Percentiles rank a stretch among this genome's conserved stretches.
These are phyloP conservation scores for Draba incana DNA, from an alignment of 345 rosid genomes.

Conservation along the genomic window DNA sequence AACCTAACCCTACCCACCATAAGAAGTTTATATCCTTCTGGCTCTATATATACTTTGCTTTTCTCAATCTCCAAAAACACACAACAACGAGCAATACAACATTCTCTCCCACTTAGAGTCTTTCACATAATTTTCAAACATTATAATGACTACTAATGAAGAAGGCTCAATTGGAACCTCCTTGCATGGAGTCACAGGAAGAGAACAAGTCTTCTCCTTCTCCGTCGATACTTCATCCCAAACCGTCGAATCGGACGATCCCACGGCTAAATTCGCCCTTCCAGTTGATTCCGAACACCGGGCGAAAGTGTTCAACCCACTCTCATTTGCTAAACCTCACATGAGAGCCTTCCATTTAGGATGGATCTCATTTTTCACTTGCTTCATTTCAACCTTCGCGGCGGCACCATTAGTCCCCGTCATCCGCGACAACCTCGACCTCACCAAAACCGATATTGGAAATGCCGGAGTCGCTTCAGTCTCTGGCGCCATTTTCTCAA, in stretches of 20 bases:
- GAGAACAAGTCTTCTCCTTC: slow-evolving; percentile 64
- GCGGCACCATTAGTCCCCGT: slow-evolving; percentile 85
- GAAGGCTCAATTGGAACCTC: slow-evolving; percentile 55
- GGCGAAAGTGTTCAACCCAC: slow-evolving; percentile 64
- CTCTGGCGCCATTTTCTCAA: slow-evolving; percentile 76
- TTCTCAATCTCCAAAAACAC: slow-evolving; percentile 31
- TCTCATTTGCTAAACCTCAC: slow-evolving; percentile 75
- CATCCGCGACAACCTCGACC: slow-evolving; percentile 77
- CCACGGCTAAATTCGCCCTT: slow-evolving; percentile 56
- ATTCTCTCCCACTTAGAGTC: neutral
- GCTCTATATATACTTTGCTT: slow-evolving; percentile 32
- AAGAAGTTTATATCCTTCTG: slow-evolving; percentile 12
- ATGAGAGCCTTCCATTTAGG: slow-evolving; percentile 86
- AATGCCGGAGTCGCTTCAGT: slow-evolving; percentile 91
- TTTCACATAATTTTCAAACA: neutral
- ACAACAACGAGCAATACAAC: slow-evolving; percentile 19
- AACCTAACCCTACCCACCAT: slow-evolving; percentile 20
- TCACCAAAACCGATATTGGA: slow-evolving; percentile 65
- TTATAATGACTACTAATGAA: slow-evolving; percentile 45
- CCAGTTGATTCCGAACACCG: slow-evolving; percentile 88
- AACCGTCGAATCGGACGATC: slow-evolving; percentile 28
- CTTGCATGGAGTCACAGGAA: slow-evolving; percentile 70
- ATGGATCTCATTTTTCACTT: slow-evolving; percentile 86
- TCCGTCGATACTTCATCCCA: slow-evolving; percentile 43
- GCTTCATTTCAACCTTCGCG: slow-evolving; percentile 85